These are phyloP conservation scores for Apiotrichum mycotoxinovorans DNA, from an alignment of 1,284 basidiomycete genomes.

Conservation along the genomic window DNA sequence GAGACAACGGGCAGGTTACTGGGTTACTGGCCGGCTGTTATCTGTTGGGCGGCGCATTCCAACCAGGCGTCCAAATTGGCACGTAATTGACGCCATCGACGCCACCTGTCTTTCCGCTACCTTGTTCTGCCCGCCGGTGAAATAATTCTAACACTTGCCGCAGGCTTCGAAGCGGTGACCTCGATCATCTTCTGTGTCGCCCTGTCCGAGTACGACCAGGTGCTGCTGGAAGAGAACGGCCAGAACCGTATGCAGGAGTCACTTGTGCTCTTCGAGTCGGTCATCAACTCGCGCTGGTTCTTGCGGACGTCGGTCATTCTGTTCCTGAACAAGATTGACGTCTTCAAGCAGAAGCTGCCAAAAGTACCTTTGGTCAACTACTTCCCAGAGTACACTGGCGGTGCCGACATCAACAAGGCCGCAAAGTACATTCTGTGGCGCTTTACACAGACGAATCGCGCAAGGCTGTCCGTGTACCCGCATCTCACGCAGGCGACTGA, in stretches of 20 bases:
- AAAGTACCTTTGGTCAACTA: conserved; percentile 81
- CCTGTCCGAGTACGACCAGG: conserved; percentile 90
- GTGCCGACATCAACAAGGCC: conserved; percentile 92
- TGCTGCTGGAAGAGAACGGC: conserved; percentile 65
- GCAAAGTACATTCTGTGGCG: conserved; percentile 97
- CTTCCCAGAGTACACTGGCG: conserved; percentile 89
- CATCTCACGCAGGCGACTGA: conserved; percentile 66
- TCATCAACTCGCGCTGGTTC: conserved; percentile 99
- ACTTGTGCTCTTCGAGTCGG: conserved; percentile 85
- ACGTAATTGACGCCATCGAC: background rate
- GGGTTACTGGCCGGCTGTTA: too few species aligned
- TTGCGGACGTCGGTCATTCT: conserved; percentile 85
- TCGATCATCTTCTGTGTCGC: conserved; percentile 95
- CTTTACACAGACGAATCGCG: conserved; percentile 92
- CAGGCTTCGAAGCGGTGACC: conserved; percentile 82
- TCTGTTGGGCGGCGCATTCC: too few species aligned
- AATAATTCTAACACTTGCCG: background rate
- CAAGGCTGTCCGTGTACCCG: conserved; percentile 81
- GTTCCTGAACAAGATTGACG: conserved; percentile 93
- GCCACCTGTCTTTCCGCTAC: background rate
- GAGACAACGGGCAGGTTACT: too few species aligned
- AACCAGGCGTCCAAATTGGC: too few species aligned
- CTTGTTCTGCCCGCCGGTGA: background rate
- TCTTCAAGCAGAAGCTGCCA: conserved; percentile 89
- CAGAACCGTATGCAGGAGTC: conserved; percentile 96